Evolutionary conservation across 306 rosid species (phyloP).

Genomic region (Prosopis cineraria): DNA sequence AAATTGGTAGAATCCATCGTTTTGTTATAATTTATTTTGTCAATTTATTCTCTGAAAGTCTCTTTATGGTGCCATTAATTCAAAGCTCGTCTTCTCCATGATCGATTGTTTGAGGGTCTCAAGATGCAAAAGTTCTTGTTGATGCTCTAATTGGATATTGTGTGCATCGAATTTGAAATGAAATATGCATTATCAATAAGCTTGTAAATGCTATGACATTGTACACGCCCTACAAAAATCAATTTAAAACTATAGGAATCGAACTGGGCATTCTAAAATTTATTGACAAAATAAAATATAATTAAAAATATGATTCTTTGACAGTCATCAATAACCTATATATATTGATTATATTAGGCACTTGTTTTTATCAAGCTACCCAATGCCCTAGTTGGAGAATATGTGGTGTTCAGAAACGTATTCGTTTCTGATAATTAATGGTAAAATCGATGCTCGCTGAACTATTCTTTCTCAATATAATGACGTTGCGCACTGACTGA

Average conservation of each 20-base stretch:
- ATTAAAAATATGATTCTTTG: neutral
- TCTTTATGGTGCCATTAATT: neutral
- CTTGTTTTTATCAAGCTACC: neutral
- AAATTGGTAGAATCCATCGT: neutral
- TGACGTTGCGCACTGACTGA: neutral
- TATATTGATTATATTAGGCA: neutral
- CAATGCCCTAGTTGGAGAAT: neutral
- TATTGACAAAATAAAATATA: neutral
- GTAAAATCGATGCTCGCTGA: neutral
- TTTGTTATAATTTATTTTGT: neutral
- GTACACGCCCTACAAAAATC: neutral
- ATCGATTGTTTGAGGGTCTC: neutral
- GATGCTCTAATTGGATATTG: neutral
- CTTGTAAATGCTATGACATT: no score
- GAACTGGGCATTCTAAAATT: neutral
- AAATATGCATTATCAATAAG: no score
- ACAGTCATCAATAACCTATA: neutral
- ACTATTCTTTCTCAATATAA: slow-evolving; percentile 9
- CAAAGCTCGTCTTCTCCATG: neutral
- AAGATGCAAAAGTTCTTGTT: neutral
- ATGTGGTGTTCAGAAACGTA: neutral
- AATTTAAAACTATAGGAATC: neutral
- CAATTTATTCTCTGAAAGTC: neutral
- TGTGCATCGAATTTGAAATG: no score
- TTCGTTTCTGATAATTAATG: neutral